Evolutionary conservation across 2,329 filamentous ascomycete genomes (phyloP).

Genomic region (Graphilbum sp.): DNA sequence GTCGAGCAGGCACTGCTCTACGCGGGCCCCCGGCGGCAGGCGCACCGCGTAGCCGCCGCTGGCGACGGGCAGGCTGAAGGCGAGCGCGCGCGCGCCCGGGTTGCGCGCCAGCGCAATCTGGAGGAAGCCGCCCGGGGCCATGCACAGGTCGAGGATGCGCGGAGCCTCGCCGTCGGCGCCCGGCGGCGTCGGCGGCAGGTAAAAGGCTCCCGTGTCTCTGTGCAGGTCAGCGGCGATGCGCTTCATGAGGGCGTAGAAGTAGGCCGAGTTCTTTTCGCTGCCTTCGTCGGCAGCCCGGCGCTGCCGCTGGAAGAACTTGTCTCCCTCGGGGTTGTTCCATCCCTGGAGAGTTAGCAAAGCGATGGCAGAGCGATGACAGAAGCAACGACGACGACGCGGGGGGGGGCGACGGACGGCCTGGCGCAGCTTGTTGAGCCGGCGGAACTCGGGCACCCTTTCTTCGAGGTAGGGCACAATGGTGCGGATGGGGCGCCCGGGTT

Average conservation of each 20-base stretch:
- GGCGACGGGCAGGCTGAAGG: slow-evolving; percentile 23
- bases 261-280: slow-evolving; percentile 13
- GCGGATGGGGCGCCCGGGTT: too few relatives aligned
- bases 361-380: not conserved
- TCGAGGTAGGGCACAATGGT: not conserved
- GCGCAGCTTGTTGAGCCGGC: not conserved
- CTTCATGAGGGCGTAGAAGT: slow-evolving; percentile 26
- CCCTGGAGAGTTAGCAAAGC: slow-evolving; percentile 16
- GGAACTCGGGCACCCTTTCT: not conserved
- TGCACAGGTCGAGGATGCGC: slow-evolving; percentile 35
- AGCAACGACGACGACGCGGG: too few relatives aligned
- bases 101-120: slow-evolving; percentile 19
- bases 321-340: slow-evolving; percentile 25
- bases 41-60: slow-evolving; percentile 24
- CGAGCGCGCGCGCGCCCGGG: slow-evolving; percentile 16
- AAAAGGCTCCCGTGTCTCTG: slow-evolving; percentile 15
- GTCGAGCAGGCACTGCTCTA: slow-evolving; percentile 21
- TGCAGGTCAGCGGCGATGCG: slow-evolving; percentile 26
- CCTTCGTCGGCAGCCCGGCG: slow-evolving; percentile 10
- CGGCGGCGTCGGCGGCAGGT: slow-evolving; percentile 2
- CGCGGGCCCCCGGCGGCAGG: slow-evolving; percentile 8
- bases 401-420: not conserved
- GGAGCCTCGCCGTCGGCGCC: slow-evolving; percentile 1
- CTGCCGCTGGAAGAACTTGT: slow-evolving; percentile 24
- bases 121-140: slow-evolving; percentile 38